Evolutionary conservation across 1,284 basidiomycete genomes (phyloP).

Genomic region (Puccinia polysora): DNA sequence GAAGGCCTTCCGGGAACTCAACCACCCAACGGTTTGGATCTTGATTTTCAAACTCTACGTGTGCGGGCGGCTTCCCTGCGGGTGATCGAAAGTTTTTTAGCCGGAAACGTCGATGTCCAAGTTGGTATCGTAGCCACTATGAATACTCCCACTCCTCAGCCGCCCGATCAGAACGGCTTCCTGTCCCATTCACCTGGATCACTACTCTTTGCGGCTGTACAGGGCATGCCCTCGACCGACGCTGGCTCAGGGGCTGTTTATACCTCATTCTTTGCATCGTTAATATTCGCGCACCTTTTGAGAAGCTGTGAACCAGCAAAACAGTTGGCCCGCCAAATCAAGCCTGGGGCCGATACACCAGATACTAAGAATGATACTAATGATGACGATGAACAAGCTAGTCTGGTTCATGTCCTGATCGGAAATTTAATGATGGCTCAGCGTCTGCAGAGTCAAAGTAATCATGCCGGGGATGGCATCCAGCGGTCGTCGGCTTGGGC

Average conservation of each 20-base stretch:
- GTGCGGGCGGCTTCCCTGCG: conserved; percentile 45
- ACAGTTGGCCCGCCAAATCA: conserved; percentile 57
- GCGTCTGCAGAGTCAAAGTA: conserved; percentile 57
- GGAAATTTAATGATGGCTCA: conserved; percentile 64
- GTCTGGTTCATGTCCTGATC: conserved; percentile 58
- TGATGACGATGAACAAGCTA: conserved; percentile 57
- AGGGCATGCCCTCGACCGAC: conserved; percentile 53
- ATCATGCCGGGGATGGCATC: conserved; percentile 52
- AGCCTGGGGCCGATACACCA: conserved; percentile 45
- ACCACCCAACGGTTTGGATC: conserved; percentile 50
- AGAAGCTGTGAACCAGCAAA: conserved; percentile 59
- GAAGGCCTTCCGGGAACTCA: conserved; percentile 51
- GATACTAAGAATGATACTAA: conserved; percentile 54
- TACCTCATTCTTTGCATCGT: conserved; percentile 57
- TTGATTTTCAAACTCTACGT: conserved; percentile 39
- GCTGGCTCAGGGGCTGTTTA: conserved; percentile 57
- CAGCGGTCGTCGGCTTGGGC: conserved; percentile 76
- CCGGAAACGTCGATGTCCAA: conserved; percentile 54
- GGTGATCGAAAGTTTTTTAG: conserved; percentile 50
- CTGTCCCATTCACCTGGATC: conserved; percentile 55
- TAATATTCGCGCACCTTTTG: conserved; percentile 58
- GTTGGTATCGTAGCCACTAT: conserved; percentile 58
- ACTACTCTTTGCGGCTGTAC: conserved; percentile 57
- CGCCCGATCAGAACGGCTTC: conserved; percentile 41
- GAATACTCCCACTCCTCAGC: conserved; percentile 49